These are phyloP conservation scores for Nitzschia sp. DNA, from an alignment of 108 stramenopile genomes.

Conservation along the genomic window DNA sequence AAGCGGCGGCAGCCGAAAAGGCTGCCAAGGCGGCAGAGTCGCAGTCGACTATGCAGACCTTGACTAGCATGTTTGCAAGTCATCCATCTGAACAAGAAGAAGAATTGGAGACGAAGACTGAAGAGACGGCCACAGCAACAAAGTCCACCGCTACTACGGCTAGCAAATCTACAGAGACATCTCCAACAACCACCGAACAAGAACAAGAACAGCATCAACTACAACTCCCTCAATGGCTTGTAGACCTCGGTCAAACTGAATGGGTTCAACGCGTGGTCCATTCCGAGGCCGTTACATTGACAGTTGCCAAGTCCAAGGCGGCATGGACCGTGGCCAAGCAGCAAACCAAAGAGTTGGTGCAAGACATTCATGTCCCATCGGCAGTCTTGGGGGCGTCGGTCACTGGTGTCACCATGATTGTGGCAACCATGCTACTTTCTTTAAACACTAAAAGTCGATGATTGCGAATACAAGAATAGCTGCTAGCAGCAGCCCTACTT, in stretches of 20 bases:
- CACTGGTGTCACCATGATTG: too few species aligned
- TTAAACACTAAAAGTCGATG: too few species aligned
- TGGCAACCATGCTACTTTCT: too few species aligned
- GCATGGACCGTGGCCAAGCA: neutral
- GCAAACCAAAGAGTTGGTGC: neutral
- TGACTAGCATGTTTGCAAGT: neutral
- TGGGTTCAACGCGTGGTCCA: neutral
- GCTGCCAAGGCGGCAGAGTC: neutral
- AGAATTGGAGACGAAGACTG: neutral
- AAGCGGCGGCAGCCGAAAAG: neutral
- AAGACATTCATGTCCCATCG: constrained; percentile 16
- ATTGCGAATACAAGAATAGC: too few species aligned
- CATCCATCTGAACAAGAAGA: too few species aligned
- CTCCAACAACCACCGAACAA: neutral
- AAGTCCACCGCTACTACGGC: neutral
- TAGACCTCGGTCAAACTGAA: neutral
- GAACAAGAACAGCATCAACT: too few species aligned
- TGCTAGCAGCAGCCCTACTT: too few species aligned
- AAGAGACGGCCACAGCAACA: neutral
- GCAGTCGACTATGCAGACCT: neutral
- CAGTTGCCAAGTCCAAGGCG: neutral
- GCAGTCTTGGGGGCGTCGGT: constrained; percentile 24
- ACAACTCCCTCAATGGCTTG: neutral
- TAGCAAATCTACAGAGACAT: neutral
- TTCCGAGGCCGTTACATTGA: neutral